These are phyloP conservation scores for Ilex paraguariensis DNA, from an alignment of 305 asterid species.

Conservation along the genomic window DNA sequence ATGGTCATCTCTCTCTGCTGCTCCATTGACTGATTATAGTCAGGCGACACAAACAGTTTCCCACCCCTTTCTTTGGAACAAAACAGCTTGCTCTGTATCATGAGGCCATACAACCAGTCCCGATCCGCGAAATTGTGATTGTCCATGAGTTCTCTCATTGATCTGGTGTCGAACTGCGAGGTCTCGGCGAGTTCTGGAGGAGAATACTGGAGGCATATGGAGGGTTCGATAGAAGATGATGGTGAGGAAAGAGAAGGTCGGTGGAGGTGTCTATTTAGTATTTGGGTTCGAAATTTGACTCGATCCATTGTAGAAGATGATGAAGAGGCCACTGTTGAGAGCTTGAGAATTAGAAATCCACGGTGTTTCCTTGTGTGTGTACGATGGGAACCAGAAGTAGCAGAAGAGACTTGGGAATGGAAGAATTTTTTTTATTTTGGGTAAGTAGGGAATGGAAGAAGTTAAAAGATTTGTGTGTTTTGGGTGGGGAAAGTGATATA, in stretches of 20 bases:
- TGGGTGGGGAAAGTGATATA: too few species aligned
- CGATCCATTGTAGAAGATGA: constrained; percentile 42
- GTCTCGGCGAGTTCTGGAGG: constrained; percentile 79
- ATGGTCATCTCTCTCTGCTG: constrained; percentile 93
- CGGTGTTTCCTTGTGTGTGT: not conserved
- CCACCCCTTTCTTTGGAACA: constrained; percentile 67
- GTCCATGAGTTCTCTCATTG: constrained; percentile 77
- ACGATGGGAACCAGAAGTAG: too few species aligned
- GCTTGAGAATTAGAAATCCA: not conserved
- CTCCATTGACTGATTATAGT: constrained; percentile 90
- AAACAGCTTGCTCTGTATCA: constrained; percentile 71
- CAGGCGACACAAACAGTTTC: too few species aligned
- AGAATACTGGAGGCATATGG: constrained; percentile 71
- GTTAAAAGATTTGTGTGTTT: too few species aligned
- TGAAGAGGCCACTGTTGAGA: constrained; percentile 5
- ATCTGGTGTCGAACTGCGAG: constrained; percentile 44
- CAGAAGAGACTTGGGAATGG: too few species aligned
- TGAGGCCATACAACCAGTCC: constrained; percentile 71
- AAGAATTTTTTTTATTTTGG: too few species aligned
- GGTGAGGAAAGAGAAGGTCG: constrained; percentile 15
- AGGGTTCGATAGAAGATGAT: constrained; percentile 18
- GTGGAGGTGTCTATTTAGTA: constrained; percentile 57
- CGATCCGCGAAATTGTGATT: constrained; percentile 68
- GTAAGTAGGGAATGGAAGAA: too few species aligned
- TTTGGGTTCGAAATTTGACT: constrained; percentile 56